Percentiles rank a stretch among this genome's conserved stretches.
Conservation (phyloP, 495 filamentous ascomycete genomes). For the Penicillium diatomitis region DNA sequence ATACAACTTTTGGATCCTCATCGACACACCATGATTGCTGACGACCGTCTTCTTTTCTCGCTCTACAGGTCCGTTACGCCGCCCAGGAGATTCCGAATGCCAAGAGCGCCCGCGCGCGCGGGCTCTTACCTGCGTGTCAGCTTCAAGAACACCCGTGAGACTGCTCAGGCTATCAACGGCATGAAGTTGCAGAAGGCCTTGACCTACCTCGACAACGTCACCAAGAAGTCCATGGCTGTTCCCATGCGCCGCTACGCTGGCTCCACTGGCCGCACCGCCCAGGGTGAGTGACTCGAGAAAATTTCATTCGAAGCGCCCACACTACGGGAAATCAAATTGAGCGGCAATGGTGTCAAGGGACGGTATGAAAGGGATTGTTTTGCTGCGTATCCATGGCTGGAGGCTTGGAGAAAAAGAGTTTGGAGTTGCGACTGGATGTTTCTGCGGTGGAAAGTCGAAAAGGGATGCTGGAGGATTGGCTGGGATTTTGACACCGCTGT, state of each 20-base stretch:
- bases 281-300: slow-evolving; percentile 63
- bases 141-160: slow-evolving; percentile 99
- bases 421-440: neutral
- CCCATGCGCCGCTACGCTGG: slow-evolving; percentile 95
- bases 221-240: slow-evolving; percentile 88
- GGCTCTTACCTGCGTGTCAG: slow-evolving; percentile 97
- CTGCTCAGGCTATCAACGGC: slow-evolving; percentile 96
- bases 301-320: slow-evolving; percentile 2
- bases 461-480: neutral
- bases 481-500: slow-evolving; percentile 13
- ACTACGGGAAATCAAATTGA: slow-evolving; percentile 3
- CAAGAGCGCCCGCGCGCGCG: slow-evolving; percentile 93
- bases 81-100: slow-evolving; percentile 74
- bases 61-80: slow-evolving; percentile 89
- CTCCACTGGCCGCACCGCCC: slow-evolving; percentile 83
- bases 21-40: slow-evolving; percentile 19
- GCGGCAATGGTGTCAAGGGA: slow-evolving; percentile 11
- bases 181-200: slow-evolving; percentile 96
- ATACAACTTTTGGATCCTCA: neutral
- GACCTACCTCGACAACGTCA: slow-evolving; percentile 93
- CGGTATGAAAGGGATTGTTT: neutral
- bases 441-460: neutral
- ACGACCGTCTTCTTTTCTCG: slow-evolving; percentile 19
- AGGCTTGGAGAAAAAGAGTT: neutral
- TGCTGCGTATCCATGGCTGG: slow-evolving; percentile 1